These are phyloP conservation scores for Malassezia vespertilionis DNA, from an alignment of 1,284 basidiomycete species.

Conservation along the genomic window DNA sequence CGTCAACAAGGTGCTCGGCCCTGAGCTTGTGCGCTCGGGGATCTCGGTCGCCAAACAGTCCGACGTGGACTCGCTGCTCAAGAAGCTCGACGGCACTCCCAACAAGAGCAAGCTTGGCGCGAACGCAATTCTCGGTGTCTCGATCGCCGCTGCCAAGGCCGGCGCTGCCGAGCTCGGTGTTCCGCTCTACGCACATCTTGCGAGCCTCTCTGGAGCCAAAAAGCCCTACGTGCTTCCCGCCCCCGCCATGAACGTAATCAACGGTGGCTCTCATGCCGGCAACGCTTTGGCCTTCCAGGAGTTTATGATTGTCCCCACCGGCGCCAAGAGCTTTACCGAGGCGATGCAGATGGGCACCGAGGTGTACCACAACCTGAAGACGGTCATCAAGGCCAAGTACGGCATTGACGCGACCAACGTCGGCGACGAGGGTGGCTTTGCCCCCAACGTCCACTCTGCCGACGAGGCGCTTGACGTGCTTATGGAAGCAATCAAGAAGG, in stretches of 20 bases:
- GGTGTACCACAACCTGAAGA: constrained; percentile 97
- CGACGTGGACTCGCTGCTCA: constrained; percentile 94
- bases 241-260: constrained; percentile 92
- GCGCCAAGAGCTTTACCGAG: constrained; percentile 95
- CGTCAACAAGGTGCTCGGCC: constrained; percentile 84
- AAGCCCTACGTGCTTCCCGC: constrained; percentile 65
- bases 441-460: constrained; percentile 90
- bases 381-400: constrained; percentile 98
- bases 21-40: constrained; percentile 73
- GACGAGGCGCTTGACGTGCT: constrained; percentile 96
- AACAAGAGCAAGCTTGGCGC: constrained; percentile 99
- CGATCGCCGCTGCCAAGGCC: constrained; percentile 87
- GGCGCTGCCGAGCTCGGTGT: constrained; percentile 63
- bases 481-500: constrained; percentile 88
- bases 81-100: constrained; percentile 90
- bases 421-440: constrained; percentile 99
- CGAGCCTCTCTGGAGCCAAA: constrained; percentile 84
- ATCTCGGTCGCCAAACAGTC: constrained; percentile 84
- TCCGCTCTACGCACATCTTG: constrained; percentile 92
- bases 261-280: constrained; percentile 97
- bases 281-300: constrained; percentile 80
- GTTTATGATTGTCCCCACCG: constrained; percentile 98
- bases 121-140: constrained; percentile 98
- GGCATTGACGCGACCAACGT: constrained; percentile 97
- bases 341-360: constrained; percentile 97